These are phyloP conservation scores for Ustilago curta DNA, from an alignment of 1,284 basidiomycete genomes.

Conservation along the genomic window DNA sequence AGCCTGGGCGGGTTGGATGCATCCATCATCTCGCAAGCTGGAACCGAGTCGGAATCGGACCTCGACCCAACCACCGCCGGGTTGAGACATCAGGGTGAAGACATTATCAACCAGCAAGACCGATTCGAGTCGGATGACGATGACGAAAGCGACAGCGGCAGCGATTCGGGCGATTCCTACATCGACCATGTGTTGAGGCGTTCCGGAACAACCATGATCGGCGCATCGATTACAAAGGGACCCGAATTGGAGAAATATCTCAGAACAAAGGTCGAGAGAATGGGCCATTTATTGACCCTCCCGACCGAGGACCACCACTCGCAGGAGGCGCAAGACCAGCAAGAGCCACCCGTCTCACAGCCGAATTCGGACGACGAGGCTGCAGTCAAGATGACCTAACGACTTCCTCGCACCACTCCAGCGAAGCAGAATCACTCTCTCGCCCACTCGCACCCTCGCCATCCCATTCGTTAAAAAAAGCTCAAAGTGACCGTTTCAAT, in stretches of 20 bases:
- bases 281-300: slow-evolving; percentile 92
- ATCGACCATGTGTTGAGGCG: slow-evolving; percentile 71
- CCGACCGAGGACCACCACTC: slow-evolving; percentile 64
- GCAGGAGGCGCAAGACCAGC: slow-evolving; percentile 1
- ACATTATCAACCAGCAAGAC: slow-evolving; percentile 21
- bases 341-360: slow-evolving; percentile 25
- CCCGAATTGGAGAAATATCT: slow-evolving; percentile 94
- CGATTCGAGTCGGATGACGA: slow-evolving; percentile 20
- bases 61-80: slow-evolving; percentile 27
- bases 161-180: slow-evolving; percentile 58
- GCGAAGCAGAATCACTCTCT: not conserved
- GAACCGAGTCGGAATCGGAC: slow-evolving; percentile 19
- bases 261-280: slow-evolving; percentile 91
- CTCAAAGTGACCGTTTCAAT: slow-evolving; percentile 12
- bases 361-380: slow-evolving; percentile 35
- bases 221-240: slow-evolving; percentile 81
- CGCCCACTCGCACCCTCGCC: too few relatives aligned
- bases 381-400: too few relatives aligned
- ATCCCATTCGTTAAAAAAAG: not conserved
- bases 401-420: not conserved
- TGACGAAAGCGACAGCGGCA: slow-evolving; percentile 27
- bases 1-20: slow-evolving; percentile 25
- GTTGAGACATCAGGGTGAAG: slow-evolving; percentile 30
- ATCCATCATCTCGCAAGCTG: slow-evolving; percentile 45
- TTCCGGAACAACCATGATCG: slow-evolving; percentile 84